These are phyloP conservation scores for Yarrowia alimentaria DNA, from an alignment of 805 yeast genomes.

Conservation along the genomic window DNA sequence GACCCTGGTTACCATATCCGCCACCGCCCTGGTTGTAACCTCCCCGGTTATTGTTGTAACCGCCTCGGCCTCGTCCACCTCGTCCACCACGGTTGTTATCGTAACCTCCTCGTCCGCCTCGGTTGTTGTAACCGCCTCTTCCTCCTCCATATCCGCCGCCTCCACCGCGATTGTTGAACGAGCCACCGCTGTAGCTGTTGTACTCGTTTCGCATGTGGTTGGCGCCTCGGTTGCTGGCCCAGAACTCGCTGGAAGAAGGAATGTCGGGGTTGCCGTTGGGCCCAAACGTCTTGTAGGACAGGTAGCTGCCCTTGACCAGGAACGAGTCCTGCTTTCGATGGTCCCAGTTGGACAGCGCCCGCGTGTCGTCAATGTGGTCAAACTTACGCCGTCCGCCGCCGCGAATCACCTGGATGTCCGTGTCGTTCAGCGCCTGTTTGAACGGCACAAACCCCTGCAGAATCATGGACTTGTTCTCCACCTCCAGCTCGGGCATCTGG, in stretches of 20 bases:
- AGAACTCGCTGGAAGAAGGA: neutral
- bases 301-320: conserved; percentile 30
- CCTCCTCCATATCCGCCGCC: conserved; percentile 27
- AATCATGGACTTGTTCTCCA: conserved; percentile 72
- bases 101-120: conserved; percentile 4
- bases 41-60: conserved; percentile 28
- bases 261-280: conserved; percentile 12
- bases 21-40: conserved; percentile 31
- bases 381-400: neutral
- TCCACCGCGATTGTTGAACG: neutral
- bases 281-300: conserved; percentile 28
- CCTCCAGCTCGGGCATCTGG: conserved; percentile 56
- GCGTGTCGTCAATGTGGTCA: no score
- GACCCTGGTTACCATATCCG: conserved; percentile 33
- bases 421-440: conserved; percentile 57
- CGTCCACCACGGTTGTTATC: no score
- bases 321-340: conserved; percentile 15
- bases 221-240: no score
- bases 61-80: neutral
- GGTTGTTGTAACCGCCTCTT: conserved; percentile 30
- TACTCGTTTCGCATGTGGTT: no score
- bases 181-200: no score
- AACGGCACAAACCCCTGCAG: conserved; percentile 74
- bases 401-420: conserved; percentile 61
- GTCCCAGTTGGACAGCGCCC: conserved; percentile 33